Evolutionary conservation across 345 rosid species (phyloP).

Genomic region (Dipteronia sinensis): DNA sequence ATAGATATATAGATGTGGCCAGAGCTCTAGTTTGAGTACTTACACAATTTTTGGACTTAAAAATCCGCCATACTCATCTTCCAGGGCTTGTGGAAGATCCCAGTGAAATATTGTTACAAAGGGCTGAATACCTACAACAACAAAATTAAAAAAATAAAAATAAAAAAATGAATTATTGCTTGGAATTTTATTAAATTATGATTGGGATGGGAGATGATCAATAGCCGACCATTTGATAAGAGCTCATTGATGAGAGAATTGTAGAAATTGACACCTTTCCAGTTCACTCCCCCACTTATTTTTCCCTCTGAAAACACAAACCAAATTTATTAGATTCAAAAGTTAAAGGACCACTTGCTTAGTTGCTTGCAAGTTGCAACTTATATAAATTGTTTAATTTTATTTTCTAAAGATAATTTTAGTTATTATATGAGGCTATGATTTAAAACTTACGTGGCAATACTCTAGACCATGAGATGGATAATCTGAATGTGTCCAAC

Average conservation of each 20-base stretch:
- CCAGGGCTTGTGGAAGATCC: conserved; percentile 60
- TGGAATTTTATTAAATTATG: neutral
- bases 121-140: conserved; percentile 45
- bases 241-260: conserved; percentile 28
- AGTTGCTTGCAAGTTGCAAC: too few species aligned
- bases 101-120: conserved; percentile 53
- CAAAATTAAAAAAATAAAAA: too few species aligned
- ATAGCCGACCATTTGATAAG: conserved; percentile 16
- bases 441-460: conserved; percentile 36
- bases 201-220: neutral
- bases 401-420: too few species aligned
- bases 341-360: too few species aligned
- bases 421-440: too few species aligned
- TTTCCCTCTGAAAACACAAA: neutral
- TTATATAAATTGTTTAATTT: too few species aligned
- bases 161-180: too few species aligned
- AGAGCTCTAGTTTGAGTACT: conserved; percentile 11
- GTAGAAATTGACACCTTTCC: conserved; percentile 30
- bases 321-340: too few species aligned
- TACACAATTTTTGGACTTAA: conserved; percentile 44
- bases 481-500: conserved; percentile 41
- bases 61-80: conserved; percentile 59
- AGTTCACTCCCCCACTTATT: conserved; percentile 30
- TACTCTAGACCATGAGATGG: conserved; percentile 55
- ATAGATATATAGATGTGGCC: too few species aligned